Percentiles rank a stretch among this genome's conserved stretches.
phyloP scores from a whole-genome alignment of 768 basidiomycete genomes.

The Tylopilus vinaceipallidus region DNA sequence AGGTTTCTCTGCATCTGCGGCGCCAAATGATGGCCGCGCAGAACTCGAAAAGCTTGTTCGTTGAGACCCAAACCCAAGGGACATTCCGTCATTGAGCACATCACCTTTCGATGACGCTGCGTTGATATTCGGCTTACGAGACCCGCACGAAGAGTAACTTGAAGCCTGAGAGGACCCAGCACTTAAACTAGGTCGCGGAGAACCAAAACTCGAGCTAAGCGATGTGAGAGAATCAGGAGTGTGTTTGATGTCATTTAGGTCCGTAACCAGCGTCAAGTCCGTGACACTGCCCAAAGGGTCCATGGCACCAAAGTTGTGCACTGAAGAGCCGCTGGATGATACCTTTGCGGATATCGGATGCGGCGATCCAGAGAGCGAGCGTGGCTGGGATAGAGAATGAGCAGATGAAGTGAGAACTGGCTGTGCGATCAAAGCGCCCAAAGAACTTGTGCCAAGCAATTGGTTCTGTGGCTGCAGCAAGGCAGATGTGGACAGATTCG shows the following conservation, averaged over 20 bases:
- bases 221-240: conserved; percentile 29
- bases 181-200: conserved; percentile 26
- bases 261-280: conserved; percentile 26
- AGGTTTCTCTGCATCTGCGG: conserved; percentile 15
- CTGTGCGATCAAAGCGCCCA: conserved; percentile 19
- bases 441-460: conserved; percentile 11
- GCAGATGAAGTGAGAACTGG: conserved; percentile 21
- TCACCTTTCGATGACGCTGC: conserved; percentile 21
- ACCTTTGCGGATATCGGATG: conserved; percentile 21
- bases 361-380: conserved; percentile 31
- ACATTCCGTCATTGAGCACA: conserved; percentile 12
- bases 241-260: conserved; percentile 23
- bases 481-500: conserved; percentile 14
- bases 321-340: conserved; percentile 23
- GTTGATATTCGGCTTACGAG: conserved; percentile 24
- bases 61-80: conserved; percentile 20
- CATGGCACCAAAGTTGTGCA: conserved; percentile 13
- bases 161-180: conserved; percentile 29
- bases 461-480: conserved; percentile 22
- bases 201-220: conserved; percentile 25
- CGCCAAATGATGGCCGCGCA: conserved; percentile 18
- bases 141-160: conserved; percentile 24
- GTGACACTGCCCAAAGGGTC: conserved; percentile 10
- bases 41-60: conserved; percentile 22
- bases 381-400: conserved; percentile 26